Percentiles rank a stretch among this genome's conserved stretches.
phyloP scores from a whole-genome alignment of 352 stramenopile species.

The Plasmopara viticola region DNA sequence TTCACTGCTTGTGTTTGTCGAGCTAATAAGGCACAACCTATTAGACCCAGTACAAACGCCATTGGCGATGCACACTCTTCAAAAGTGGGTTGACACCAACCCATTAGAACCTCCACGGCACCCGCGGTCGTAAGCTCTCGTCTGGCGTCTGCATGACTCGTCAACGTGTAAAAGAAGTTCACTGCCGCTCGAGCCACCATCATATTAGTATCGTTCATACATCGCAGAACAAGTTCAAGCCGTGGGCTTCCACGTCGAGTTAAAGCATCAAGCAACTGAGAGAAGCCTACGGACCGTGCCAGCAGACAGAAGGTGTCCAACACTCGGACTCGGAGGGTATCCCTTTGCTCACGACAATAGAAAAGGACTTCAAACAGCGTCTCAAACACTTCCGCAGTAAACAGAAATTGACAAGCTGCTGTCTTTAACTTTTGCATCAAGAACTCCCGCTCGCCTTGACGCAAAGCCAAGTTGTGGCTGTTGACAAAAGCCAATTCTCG shows the following conservation, averaged over 20 bases:
- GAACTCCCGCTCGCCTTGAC: slow-evolving; percentile 12
- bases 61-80: slow-evolving; percentile 24
- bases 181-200: slow-evolving; percentile 33
- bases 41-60: slow-evolving; percentile 45
- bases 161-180: slow-evolving; percentile 58
- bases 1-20: slow-evolving; percentile 28
- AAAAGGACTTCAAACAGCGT: slow-evolving; percentile 32
- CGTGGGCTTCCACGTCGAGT: slow-evolving; percentile 46
- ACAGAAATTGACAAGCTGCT: slow-evolving; percentile 17
- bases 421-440: slow-evolving; percentile 22
- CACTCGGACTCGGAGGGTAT: slow-evolving; percentile 12
- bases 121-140: slow-evolving; percentile 58
- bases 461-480: neutral
- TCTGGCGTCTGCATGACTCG: slow-evolving; percentile 39
- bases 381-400: slow-evolving; percentile 26
- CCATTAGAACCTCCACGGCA: slow-evolving; percentile 38
- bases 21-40: slow-evolving; percentile 42
- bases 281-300: slow-evolving; percentile 43
- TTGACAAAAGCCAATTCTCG: slow-evolving; percentile 2
- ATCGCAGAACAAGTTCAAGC: slow-evolving; percentile 40
- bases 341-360: slow-evolving; percentile 11
- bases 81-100: slow-evolving; percentile 30
- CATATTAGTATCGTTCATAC: slow-evolving; percentile 31
- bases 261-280: slow-evolving; percentile 43
- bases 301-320: slow-evolving; percentile 27